Percentiles rank a stretch among this genome's conserved stretches.
phyloP scores from a whole-genome alignment of 1,284 basidiomycete genomes.

The Microbotryum saponariae region DNA sequence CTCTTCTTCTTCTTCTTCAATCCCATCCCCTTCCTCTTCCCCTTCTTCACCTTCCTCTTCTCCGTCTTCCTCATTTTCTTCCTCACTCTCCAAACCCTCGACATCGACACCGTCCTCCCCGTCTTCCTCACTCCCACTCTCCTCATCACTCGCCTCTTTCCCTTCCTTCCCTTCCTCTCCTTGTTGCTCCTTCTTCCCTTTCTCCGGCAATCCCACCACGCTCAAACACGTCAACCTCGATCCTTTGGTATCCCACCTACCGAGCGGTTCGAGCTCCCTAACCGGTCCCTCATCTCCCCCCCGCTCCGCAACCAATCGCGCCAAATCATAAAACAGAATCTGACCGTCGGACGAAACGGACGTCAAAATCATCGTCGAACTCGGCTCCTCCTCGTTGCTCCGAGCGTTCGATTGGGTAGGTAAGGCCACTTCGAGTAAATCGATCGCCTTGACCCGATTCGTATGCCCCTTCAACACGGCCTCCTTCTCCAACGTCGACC shows the following conservation, averaged over 20 bases:
- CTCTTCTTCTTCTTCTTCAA: conserved; percentile 6
- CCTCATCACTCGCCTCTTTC: conserved; percentile 23
- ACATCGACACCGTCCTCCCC: conserved; percentile 39
- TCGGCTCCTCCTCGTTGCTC: too few relatives aligned
- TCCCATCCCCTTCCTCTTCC: conserved; percentile 19
- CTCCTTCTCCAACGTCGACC: conserved; percentile 47
- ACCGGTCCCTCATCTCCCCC: conserved; percentile 21
- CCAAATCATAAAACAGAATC: conserved; percentile 69
- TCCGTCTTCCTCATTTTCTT: conserved; percentile 30
- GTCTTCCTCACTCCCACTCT: conserved; percentile 37
- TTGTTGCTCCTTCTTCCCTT: conserved; percentile 42
- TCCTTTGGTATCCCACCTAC: conserved; percentile 71
- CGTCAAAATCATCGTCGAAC: conserved; percentile 57
- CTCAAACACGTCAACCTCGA: conserved; percentile 68
- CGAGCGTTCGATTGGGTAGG: conserved; percentile 37
- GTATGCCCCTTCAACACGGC: conserved; percentile 61
- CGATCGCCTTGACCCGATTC: conserved; percentile 70
- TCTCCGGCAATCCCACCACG: conserved; percentile 39
- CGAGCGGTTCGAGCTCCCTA: conserved; percentile 51
- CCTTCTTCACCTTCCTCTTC: conserved; percentile 38
- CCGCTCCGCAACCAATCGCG: conserved; percentile 40
- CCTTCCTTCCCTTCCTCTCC: conserved; percentile 19
- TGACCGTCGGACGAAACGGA: conserved; percentile 78
- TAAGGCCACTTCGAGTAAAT: conserved; percentile 54
- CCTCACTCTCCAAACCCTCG: conserved; percentile 15